These are phyloP conservation scores for Niveomyces coronatus DNA, from an alignment of 2,329 filamentous ascomycete genomes.

Conservation along the genomic window DNA sequence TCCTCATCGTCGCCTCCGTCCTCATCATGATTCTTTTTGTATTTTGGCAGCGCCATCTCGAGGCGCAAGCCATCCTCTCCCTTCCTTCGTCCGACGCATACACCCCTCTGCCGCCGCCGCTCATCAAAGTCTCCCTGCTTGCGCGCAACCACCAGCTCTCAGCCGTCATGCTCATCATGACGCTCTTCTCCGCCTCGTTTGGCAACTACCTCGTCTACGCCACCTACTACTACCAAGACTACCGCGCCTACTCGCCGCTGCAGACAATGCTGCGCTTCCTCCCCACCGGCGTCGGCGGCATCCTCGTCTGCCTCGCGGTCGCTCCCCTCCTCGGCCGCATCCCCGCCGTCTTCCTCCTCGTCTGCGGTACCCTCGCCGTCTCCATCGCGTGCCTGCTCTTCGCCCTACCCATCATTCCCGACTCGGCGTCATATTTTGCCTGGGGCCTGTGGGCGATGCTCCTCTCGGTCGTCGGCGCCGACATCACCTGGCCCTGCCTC, in stretches of 20 bases:
- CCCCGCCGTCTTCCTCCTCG: conserved; percentile 46
- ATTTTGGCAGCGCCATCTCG: conserved; percentile 45
- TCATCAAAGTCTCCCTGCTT: conserved; percentile 61
- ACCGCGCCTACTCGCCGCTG: conserved; percentile 49
- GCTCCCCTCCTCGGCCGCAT: conserved; percentile 47
- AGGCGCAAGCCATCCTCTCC: conserved; percentile 17
- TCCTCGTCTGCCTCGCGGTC: conserved; percentile 45
- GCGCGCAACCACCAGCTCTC: conserved; percentile 47
- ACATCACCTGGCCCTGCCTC: conserved; percentile 55
- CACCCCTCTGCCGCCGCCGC: too few relatives aligned
- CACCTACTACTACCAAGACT: conserved; percentile 63
- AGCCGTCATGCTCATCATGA: conserved; percentile 55
- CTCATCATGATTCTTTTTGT: conserved; percentile 46
- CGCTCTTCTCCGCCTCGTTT: conserved; percentile 56
- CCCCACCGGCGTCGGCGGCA: conserved; percentile 51
- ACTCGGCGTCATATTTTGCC: conserved; percentile 54
- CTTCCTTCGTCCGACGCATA: too few relatives aligned
- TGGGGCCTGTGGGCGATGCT: conserved; percentile 57
- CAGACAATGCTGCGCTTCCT: conserved; percentile 60
- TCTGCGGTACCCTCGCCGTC: conserved; percentile 46
- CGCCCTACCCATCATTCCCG: conserved; percentile 51
- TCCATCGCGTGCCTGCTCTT: conserved; percentile 49
- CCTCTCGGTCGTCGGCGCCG: conserved; percentile 53
- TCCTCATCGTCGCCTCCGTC: conserved; percentile 47
- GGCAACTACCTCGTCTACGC: conserved; percentile 58